Conservation (phyloP, 1,284 basidiomycete species). For the Neonothopanus nambi region DNA sequence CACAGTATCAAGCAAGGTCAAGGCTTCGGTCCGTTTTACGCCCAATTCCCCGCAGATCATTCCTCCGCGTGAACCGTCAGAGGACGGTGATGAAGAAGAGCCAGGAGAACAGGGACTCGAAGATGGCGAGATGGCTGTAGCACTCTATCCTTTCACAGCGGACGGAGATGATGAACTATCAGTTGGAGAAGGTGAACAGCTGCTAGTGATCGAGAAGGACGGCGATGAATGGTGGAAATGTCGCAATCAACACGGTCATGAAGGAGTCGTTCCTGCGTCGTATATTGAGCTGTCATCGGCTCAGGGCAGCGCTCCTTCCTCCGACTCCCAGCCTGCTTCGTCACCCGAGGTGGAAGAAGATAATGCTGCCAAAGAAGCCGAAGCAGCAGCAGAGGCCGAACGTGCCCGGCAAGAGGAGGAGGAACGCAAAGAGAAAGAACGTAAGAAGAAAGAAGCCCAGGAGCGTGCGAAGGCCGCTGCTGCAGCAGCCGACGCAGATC, state of each 20-base stretch:
- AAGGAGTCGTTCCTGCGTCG: slow-evolving; percentile 95
- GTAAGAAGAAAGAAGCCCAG: slow-evolving; percentile 58
- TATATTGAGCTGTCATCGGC: slow-evolving; percentile 78
- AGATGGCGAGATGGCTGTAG: slow-evolving; percentile 58
- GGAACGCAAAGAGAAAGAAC: slow-evolving; percentile 42
- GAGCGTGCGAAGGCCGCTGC: slow-evolving; percentile 60
- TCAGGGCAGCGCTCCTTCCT: slow-evolving; percentile 13
- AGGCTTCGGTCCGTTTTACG: slow-evolving; percentile 69
- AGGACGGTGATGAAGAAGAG: slow-evolving; percentile 25
- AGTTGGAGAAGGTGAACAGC: slow-evolving; percentile 81
- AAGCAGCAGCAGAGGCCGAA: slow-evolving; percentile 38
- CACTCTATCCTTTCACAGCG: slow-evolving; percentile 92
- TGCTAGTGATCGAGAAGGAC: slow-evolving; percentile 84
- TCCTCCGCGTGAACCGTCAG: slow-evolving; percentile 41
- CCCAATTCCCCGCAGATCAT: slow-evolving; percentile 70
- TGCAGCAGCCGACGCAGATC: slow-evolving; percentile 56
- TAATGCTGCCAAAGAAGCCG: slow-evolving; percentile 31
- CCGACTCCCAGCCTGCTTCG: slow-evolving; percentile 14
- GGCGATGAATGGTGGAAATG: slow-evolving; percentile 99
- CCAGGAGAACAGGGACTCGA: slow-evolving; percentile 29
- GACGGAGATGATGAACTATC: slow-evolving; percentile 95
- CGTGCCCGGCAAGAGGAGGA: slow-evolving; percentile 28
- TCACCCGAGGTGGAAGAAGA: slow-evolving; percentile 28
- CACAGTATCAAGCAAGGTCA: slow-evolving; percentile 34
- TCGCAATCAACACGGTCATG: slow-evolving; percentile 70